Evolutionary conservation across 2,329 filamentous ascomycete genomes (phyloP).

Genomic region (Phoma sp.): DNA sequence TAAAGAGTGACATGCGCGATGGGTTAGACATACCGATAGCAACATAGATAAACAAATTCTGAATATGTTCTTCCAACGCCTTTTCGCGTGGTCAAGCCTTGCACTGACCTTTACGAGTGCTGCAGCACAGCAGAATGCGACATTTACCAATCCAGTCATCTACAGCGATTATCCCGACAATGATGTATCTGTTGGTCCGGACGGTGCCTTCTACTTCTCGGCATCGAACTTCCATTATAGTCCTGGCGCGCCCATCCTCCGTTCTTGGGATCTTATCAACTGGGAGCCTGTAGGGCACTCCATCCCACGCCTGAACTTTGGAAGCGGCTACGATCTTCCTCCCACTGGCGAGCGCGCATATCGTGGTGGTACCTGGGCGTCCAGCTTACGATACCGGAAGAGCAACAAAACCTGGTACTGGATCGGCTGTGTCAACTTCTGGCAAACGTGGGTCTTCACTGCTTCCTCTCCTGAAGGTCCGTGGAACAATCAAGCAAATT

Average conservation of each 20-base stretch:
- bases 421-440: slow-evolving; percentile 61
- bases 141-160: slow-evolving; percentile 58
- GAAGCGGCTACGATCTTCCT: slow-evolving; percentile 52
- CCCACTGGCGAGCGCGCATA: slow-evolving; percentile 54
- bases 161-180: slow-evolving; percentile 61
- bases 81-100: background rate
- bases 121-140: background rate
- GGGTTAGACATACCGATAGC: too few species aligned
- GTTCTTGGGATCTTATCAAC: slow-evolving; percentile 60
- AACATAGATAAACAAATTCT: too few species aligned
- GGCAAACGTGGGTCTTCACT: slow-evolving; percentile 64
- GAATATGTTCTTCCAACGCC: background rate
- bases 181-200: slow-evolving; percentile 56
- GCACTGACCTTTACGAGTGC: background rate
- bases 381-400: slow-evolving; percentile 57
- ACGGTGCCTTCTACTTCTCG: slow-evolving; percentile 57
- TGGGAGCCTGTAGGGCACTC: slow-evolving; percentile 50
- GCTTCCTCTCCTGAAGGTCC: slow-evolving; percentile 40
- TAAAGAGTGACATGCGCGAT: too few species aligned
- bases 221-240: slow-evolving; percentile 62
- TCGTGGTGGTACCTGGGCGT: slow-evolving; percentile 61
- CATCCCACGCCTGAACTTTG: slow-evolving; percentile 34
- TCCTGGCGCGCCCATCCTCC: slow-evolving; percentile 61
- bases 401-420: slow-evolving; percentile 60
- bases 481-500: slow-evolving; percentile 49